A percentile compares a stretch with the other conserved stretches of the same genome.
Conservation (phyloP, 345 rosid genomes). For the Arabidopsis suecica region DNA sequence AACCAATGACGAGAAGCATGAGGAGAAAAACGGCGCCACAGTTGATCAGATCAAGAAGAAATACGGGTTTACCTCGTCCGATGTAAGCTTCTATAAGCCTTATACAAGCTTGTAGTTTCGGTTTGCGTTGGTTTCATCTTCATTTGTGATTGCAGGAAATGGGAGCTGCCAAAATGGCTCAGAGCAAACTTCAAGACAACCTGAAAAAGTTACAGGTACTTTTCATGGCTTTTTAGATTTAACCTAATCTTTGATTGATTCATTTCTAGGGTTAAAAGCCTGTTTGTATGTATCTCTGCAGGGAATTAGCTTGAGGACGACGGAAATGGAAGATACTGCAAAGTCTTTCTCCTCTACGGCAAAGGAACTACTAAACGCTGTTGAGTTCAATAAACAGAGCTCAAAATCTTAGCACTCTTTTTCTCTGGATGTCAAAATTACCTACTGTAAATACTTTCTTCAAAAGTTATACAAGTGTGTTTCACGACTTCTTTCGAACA, state of each 20-base stretch:
- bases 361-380: conserved; percentile 64
- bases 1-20: conserved; percentile 64
- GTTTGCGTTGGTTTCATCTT: background rate
- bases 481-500: background rate
- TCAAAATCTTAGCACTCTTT: conserved; percentile 35
- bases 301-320: conserved; percentile 77
- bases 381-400: conserved; percentile 65
- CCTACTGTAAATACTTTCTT: conserved; percentile 33
- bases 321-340: conserved; percentile 86
- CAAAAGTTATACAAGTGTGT: background rate
- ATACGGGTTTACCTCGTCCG: conserved; percentile 73
- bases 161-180: conserved; percentile 75
- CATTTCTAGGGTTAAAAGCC: background rate
- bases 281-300: conserved; percentile 34
- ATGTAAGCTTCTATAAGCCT: conserved; percentile 53
- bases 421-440: background rate
- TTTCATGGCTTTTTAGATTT: background rate
- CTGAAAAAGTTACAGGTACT: conserved; percentile 73
- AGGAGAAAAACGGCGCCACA: conserved; percentile 56
- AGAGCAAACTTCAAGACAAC: conserved; percentile 86
- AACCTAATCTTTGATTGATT: background rate
- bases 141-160: conserved; percentile 57
- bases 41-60: conserved; percentile 90
- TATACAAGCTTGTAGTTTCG: background rate
- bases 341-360: conserved; percentile 90